phyloP scores from a whole-genome alignment of 768 basidiomycete genomes.

The Suillus ampliporus region DNA sequence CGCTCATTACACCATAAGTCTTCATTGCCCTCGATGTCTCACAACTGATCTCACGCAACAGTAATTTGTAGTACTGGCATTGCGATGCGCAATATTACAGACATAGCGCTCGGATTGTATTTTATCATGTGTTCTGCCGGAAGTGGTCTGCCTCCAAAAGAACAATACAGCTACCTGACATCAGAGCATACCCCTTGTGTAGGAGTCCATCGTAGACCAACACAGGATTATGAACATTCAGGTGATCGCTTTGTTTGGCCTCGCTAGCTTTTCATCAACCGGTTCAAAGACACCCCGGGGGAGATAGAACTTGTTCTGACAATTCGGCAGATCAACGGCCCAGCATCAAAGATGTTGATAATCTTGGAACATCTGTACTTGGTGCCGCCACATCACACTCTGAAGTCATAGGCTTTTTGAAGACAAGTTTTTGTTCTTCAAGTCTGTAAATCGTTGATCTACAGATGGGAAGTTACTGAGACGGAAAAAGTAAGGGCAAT shows the following conservation, averaged over 20 bases:
- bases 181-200: neutral
- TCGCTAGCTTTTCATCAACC: neutral
- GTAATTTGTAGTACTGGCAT: neutral
- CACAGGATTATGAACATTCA: neutral
- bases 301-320: neutral
- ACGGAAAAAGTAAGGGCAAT: neutral
- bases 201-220: neutral
- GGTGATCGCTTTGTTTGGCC: neutral
- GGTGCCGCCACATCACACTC: neutral
- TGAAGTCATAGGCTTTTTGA: neutral
- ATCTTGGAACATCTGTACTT: neutral
- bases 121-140: neutral
- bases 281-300: neutral
- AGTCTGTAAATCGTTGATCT: neutral
- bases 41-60: neutral
- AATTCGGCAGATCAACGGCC: neutral
- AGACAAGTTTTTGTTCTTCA: neutral
- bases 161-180: neutral
- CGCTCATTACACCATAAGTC: neutral
- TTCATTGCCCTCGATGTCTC: neutral
- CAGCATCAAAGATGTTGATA: neutral
- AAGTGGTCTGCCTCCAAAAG: neutral
- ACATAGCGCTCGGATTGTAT: neutral
- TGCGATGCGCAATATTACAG: neutral
- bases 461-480: neutral